phyloP scores from a whole-genome alignment of 2,329 filamentous ascomycete species.

The Phialemonium atrogriseum region DNA sequence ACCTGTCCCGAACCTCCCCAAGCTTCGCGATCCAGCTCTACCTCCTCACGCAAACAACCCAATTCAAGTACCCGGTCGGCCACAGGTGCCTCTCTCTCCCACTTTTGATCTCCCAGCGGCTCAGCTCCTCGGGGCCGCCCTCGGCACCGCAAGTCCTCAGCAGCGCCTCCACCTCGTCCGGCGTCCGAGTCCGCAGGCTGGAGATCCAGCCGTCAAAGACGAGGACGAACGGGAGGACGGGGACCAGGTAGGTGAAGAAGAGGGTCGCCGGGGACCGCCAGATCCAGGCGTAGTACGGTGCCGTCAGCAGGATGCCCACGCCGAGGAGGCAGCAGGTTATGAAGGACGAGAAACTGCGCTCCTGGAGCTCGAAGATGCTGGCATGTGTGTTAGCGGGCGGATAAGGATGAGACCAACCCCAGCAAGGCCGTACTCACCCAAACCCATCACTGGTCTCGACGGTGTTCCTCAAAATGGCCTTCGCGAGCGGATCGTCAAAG shows the following conservation, averaged over 20 bases:
- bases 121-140: conserved; percentile 17
- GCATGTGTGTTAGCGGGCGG: background rate
- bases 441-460: conserved; percentile 58
- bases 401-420: background rate
- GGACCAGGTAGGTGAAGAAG: conserved; percentile 58
- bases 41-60: conserved; percentile 39
- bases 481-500: conserved; percentile 57
- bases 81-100: conserved; percentile 39
- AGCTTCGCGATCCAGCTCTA: conserved; percentile 4
- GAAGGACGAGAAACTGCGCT: conserved; percentile 47
- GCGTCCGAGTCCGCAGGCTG: conserved; percentile 56
- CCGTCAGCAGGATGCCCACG: conserved; percentile 39
- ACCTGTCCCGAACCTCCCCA: too few species aligned
- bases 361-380: conserved; percentile 66
- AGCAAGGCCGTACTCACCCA: conserved; percentile 27
- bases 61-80: conserved; percentile 42
- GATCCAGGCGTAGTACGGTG: conserved; percentile 45
- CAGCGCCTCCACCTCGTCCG: conserved; percentile 54
- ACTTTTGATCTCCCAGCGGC: conserved; percentile 39
- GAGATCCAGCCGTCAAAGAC: conserved; percentile 64
- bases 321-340: conserved; percentile 45
- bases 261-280: conserved; percentile 45
- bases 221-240: conserved; percentile 58
- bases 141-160: conserved; percentile 43
- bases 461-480: conserved; percentile 54